These are phyloP conservation scores for Cyberlindnera euphorbiae DNA, from an alignment of 805 yeast species.

Conservation along the genomic window DNA sequence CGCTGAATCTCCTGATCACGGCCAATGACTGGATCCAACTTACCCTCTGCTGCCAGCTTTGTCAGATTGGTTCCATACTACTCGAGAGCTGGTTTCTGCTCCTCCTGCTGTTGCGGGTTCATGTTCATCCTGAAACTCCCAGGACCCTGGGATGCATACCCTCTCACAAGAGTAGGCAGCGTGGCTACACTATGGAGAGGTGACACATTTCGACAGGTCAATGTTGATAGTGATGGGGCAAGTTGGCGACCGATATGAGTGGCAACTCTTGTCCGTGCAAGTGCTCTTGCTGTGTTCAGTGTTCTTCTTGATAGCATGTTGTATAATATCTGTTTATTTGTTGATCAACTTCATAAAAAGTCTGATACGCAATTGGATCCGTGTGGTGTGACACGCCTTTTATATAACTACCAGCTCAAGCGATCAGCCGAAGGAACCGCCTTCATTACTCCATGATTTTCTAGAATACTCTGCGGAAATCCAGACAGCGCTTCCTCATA, in stretches of 20 bases:
- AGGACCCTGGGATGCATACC: slow-evolving; percentile 11
- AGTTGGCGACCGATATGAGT: not conserved
- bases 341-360: too few species aligned
- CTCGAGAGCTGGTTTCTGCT: slow-evolving; percentile 68
- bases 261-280: slow-evolving; percentile 3
- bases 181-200: too few species aligned
- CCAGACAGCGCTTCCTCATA: too few species aligned
- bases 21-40: slow-evolving; percentile 94
- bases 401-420: too few species aligned
- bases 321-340: not conserved
- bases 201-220: not conserved
- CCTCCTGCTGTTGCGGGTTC: slow-evolving; percentile 39
- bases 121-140: slow-evolving; percentile 28
- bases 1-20: slow-evolving; percentile 92
- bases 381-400: too few species aligned
- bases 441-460: slow-evolving; percentile 1
- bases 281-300: not conserved
- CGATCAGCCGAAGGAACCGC: too few species aligned
- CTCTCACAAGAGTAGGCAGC: slow-evolving; percentile 2
- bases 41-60: slow-evolving; percentile 80
- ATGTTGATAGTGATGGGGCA: slow-evolving; percentile 1
- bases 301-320: slow-evolving; percentile 10
- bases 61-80: slow-evolving; percentile 85
- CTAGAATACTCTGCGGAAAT: slow-evolving; percentile 2
- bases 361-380: too few species aligned